Conservation (phyloP, 495 filamentous ascomycete genomes). For the Annulohypoxylon moriforme region DNA sequence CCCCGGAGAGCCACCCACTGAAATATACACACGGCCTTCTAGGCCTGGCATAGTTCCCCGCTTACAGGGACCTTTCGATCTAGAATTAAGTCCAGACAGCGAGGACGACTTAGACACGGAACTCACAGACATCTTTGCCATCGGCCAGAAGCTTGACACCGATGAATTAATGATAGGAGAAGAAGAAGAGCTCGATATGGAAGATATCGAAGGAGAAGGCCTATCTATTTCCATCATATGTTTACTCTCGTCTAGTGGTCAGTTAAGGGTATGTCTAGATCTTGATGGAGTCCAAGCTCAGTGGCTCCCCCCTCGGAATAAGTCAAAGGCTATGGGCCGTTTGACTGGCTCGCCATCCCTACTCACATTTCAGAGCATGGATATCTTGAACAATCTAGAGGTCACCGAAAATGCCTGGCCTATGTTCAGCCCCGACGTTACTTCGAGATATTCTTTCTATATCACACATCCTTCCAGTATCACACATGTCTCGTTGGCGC, state of each 20-base stretch:
- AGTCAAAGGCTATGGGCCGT: conserved; percentile 54
- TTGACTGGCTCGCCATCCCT: conserved; percentile 51
- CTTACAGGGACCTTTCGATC: conserved; percentile 86
- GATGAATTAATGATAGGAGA: conserved; percentile 72
- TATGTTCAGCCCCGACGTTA: conserved; percentile 76
- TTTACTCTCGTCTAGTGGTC: conserved; percentile 75
- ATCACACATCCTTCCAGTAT: conserved; percentile 79
- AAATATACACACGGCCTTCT: conserved; percentile 75
- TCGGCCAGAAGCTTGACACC: conserved; percentile 65
- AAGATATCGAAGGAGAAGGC: conserved; percentile 69
- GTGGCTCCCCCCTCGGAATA: conserved; percentile 76
- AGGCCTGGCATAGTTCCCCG: conserved; percentile 79
- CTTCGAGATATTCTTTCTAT: conserved; percentile 81
- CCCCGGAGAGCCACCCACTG: conserved; percentile 55
- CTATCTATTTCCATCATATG: conserved; percentile 79
- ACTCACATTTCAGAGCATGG: conserved; percentile 67
- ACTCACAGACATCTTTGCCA: conserved; percentile 65
- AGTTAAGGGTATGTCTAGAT: conserved; percentile 82
- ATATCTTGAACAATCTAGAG: conserved; percentile 66
- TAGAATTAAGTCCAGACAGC: conserved; percentile 71
- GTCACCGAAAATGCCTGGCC: conserved; percentile 70
- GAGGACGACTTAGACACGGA: conserved; percentile 75
- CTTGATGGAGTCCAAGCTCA: conserved; percentile 82
- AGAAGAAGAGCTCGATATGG: conserved; percentile 64
- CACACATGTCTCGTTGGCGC: conserved; percentile 73